These are phyloP conservation scores for Vanrija pseudolonga DNA, from an alignment of 1,284 basidiomycete genomes.

Conservation along the genomic window DNA sequence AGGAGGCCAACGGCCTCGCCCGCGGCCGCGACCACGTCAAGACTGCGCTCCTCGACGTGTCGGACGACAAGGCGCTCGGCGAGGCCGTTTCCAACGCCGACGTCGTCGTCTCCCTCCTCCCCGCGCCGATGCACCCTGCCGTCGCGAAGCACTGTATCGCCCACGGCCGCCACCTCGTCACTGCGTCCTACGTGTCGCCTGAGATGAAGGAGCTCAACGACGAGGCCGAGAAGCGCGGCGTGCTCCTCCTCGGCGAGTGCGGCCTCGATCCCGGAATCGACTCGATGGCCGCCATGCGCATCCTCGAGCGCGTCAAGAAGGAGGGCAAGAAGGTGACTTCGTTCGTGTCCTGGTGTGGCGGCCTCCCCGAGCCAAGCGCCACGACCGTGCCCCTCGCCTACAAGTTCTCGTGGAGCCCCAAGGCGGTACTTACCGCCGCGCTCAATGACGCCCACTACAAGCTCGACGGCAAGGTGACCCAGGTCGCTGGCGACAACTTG, in stretches of 20 bases:
- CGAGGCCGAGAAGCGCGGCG: constrained; percentile 62
- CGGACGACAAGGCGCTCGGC: constrained; percentile 55
- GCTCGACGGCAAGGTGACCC: constrained; percentile 58
- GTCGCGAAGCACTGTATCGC: constrained; percentile 75
- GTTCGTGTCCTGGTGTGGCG: constrained; percentile 91
- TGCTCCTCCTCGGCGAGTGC: constrained; percentile 86
- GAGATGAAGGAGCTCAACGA: constrained; percentile 69
- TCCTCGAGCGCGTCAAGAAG: constrained; percentile 61
- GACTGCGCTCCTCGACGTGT: constrained; percentile 63
- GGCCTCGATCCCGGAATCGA: constrained; percentile 96
- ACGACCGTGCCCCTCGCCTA: constrained; percentile 69
- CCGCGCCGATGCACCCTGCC: constrained; percentile 68
- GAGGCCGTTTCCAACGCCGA: constrained; percentile 60
- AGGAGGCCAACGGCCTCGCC: constrained; percentile 61
- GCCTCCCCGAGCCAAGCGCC: constrained; percentile 75
- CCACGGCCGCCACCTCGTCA: constrained; percentile 74
- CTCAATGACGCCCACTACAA: constrained; percentile 72
- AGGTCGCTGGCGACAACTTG: constrained; percentile 59
- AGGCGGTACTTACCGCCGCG: constrained; percentile 79
- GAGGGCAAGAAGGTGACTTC: constrained; percentile 65
- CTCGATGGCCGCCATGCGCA: constrained; percentile 75
- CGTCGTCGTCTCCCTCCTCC: constrained; percentile 62
- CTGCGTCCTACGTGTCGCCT: constrained; percentile 85
- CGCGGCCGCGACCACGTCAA: constrained; percentile 58
- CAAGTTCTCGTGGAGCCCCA: constrained; percentile 94